Evolutionary conservation across 169 alveolate species (phyloP), one percentile per base, ranked within the genome.

Genomic region (Cryptosporidium andersoni): DNA sequence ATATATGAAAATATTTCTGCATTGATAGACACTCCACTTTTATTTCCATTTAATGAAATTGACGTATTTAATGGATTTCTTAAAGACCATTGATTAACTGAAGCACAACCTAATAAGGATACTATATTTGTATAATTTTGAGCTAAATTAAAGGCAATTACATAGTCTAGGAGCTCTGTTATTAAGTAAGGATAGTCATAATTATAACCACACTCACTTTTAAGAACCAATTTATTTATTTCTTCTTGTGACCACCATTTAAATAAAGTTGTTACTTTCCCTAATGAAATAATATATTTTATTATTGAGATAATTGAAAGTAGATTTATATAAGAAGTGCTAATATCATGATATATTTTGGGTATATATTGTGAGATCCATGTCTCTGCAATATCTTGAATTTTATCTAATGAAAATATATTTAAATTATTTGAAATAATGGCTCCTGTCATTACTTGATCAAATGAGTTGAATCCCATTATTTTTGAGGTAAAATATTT

Each of bases 71-170:
- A 74, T 3, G 56, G 40, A 48, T 58, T 74, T 14, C 42, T 36
- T 68, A 74, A 43, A 11, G 47, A 55, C 85, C 85, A 74, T 34
- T 74, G 85, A 9, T 74, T 74, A 12, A 62, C 60, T 43, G 85
- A 74, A n/a, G 60, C 16, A 42, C 74, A 66, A 8, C 74, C 85
- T 11, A 74, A 1, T 36, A 60, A 43, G 45, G 47, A 45, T 25
- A 40, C 9, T 14, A 25, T 36, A 11, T 11, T 36, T 9, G 55
- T 63, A 3, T 42, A 0, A 45, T 48, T 34, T 5, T 0, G 45
- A 14, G 42, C 34, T 14, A 43, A 8, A 8, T 43, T 60, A 4
- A 25, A 4, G 25, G 40, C 45, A 16, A 74, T 42, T n/a, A 74
- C 25, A 16, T 34, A 47, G 43, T 74, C 85, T 34, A 74, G 40